Percentiles rank a stretch among this genome's conserved stretches.
Conservation (phyloP, 148 eudicot species). For the Simmondsia chinensis region DNA sequence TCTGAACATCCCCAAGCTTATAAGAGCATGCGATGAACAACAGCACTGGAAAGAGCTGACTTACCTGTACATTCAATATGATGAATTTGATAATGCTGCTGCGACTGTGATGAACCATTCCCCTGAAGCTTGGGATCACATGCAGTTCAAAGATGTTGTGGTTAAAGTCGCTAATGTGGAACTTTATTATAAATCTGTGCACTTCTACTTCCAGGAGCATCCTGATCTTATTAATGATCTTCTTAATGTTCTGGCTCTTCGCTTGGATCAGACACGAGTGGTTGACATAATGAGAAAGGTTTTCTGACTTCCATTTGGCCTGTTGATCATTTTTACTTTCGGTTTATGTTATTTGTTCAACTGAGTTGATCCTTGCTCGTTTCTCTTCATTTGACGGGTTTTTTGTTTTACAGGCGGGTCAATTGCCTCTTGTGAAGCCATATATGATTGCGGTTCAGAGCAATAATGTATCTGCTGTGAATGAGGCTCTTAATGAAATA, state of each 20-base stretch:
- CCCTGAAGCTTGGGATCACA: constrained; percentile 99
- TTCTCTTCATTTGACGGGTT: neutral
- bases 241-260: constrained; percentile 94
- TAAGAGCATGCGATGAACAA: constrained; percentile 95
- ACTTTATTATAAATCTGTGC: constrained; percentile 93
- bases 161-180: constrained; percentile 98
- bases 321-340: neutral
- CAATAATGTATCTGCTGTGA: constrained; percentile 90
- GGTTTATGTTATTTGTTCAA: neutral
- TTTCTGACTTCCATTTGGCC: neutral
- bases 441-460: constrained; percentile 98
- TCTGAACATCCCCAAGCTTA: constrained; percentile 95
- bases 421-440: constrained; percentile 85
- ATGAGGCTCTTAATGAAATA: constrained; percentile 92
- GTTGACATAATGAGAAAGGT: constrained; percentile 99
- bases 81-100: constrained; percentile 98
- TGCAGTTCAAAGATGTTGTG: constrained; percentile 93
- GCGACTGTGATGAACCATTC: constrained; percentile 98
- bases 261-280: constrained; percentile 93
- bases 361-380: neutral
- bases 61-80: constrained; percentile 84
- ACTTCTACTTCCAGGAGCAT: constrained; percentile 96
- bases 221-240: constrained; percentile 95
- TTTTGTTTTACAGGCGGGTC: constrained; percentile 60
- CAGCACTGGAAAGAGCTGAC: constrained; percentile 98